Evolutionary conservation across 805 yeast species (phyloP), one percentile per base, ranked within the genome.

Genomic region (Suhomyces canberraensis): DNA sequence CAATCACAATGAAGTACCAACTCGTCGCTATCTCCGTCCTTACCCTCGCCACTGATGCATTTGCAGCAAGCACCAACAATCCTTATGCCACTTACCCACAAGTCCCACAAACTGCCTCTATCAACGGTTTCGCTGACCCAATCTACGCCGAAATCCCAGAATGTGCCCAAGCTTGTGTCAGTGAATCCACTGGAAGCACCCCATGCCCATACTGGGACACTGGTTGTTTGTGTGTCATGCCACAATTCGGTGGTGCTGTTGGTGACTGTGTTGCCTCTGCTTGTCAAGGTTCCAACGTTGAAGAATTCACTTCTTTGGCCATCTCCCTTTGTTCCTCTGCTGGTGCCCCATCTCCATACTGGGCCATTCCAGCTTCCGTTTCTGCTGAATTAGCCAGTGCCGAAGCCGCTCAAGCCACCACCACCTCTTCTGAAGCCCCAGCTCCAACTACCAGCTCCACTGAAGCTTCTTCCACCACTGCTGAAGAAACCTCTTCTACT

Each of bases 121-220:
- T 70, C 35, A 72, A 72, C 42, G 77, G 77, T 0, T 72, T 71
- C 39, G 75, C 76, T 15, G 76, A 71, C 48, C 69, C 69, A 8
- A 61, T 71, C 35, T 59, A 56, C 39, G 48, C 45, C 18, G 36
- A 45, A 5, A 51, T 71, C 19, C 76, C 77, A 19, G 31, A 47
- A 2, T 72, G 76, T 52, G 77, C 76, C 25, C 41, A 53, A 36
- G 14, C 30, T 2, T 64, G 69, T 54, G 59, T 64, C 18, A 45
- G 37, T 30, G 46, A 47, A 29, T 48, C 56, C 37, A 63, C 70
- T 31, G 58, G 60, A 8, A 44, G 48, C 29, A 63, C 70, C 15
- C 71, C 71, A 31, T 66, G 73, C 43, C 73, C 73, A 32, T 64
- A 64, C 59, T 66, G 71, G 71, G 73, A 66, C 47, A 58, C 71